A percentile compares a stretch with the other conserved stretches of the same genome.
phyloP scores from a whole-genome alignment of 2,329 filamentous ascomycete species.

The Nemania abortiva region DNA sequence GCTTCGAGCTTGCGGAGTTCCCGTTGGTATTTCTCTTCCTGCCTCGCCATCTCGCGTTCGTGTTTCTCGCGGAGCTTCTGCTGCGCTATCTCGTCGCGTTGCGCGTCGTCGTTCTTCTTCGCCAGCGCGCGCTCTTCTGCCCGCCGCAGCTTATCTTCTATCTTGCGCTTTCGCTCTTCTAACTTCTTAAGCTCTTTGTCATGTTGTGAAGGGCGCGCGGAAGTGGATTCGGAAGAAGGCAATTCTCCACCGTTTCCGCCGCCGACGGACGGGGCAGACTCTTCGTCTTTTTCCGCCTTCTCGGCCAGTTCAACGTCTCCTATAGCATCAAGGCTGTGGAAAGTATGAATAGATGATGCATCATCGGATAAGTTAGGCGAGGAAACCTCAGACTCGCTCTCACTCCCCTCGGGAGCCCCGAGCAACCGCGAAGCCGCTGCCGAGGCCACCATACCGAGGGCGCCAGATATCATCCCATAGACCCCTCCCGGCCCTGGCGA shows the following conservation, averaged over 20 bases:
- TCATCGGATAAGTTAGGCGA: constrained; percentile 54
- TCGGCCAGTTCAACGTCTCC: constrained; percentile 52
- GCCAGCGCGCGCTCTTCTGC: constrained; percentile 47
- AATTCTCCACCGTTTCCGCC: constrained; percentile 48
- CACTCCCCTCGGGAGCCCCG: constrained; percentile 48
- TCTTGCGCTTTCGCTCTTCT: constrained; percentile 63
- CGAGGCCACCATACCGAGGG: constrained; percentile 63
- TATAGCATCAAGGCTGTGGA: constrained; percentile 65
- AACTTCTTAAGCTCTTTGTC: constrained; percentile 76
- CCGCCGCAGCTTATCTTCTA: constrained; percentile 56
- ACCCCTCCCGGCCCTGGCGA: constrained; percentile 59
- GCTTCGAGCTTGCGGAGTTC: constrained; percentile 75
- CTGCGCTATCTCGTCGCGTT: constrained; percentile 55
- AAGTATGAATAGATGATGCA: constrained; percentile 62
- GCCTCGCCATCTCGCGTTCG: constrained; percentile 71
- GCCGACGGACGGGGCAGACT: constrained; percentile 43
- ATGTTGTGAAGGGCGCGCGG: constrained; percentile 54
- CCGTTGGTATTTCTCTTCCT: constrained; percentile 73
- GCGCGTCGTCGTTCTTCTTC: constrained; percentile 61
- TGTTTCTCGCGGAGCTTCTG: constrained; percentile 73
- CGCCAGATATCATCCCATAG: constrained; percentile 68
- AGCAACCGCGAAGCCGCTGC: constrained; percentile 63
- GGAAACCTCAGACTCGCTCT: constrained; percentile 50
- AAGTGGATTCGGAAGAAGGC: constrained; percentile 54
- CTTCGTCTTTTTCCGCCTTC: constrained; percentile 35